phyloP scores from a whole-genome alignment of 192 early-diverging fungal genomes.

The Coemansia sp. region DNA sequence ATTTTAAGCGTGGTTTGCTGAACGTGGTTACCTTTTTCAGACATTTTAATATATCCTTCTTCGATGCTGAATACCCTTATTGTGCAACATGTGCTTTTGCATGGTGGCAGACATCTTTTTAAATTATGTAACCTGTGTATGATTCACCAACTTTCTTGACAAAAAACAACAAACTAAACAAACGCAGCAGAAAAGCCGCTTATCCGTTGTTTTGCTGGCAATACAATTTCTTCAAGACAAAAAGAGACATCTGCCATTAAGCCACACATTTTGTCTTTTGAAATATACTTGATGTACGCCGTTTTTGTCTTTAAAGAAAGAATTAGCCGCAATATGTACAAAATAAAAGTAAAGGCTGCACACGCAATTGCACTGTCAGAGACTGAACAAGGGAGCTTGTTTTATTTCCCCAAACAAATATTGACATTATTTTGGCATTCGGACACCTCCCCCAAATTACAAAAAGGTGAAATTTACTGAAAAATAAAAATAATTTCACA shows the following conservation, averaged over 20 bases:
- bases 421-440: neutral
- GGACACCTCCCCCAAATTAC: neutral
- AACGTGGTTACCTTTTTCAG: neutral
- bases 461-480: neutral
- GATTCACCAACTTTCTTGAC: neutral
- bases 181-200: neutral
- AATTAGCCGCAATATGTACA: slow-evolving; percentile 7
- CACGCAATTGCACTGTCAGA: neutral
- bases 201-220: neutral
- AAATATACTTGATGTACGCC: neutral
- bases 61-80: neutral
- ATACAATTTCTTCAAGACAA: neutral
- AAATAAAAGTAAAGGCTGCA: neutral
- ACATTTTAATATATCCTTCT: slow-evolving; percentile 10
- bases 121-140: neutral
- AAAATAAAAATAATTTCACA: neutral
- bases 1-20: neutral
- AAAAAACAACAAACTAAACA: neutral
- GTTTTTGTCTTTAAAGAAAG: neutral
- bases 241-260: neutral
- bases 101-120: neutral
- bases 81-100: neutral
- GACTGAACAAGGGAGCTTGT: neutral
- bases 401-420: slow-evolving; percentile 1
- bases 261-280: neutral